These are phyloP conservation scores for Paecilomyces variotii DNA, from an alignment of 2,329 filamentous ascomycete genomes.

Conservation along the genomic window DNA sequence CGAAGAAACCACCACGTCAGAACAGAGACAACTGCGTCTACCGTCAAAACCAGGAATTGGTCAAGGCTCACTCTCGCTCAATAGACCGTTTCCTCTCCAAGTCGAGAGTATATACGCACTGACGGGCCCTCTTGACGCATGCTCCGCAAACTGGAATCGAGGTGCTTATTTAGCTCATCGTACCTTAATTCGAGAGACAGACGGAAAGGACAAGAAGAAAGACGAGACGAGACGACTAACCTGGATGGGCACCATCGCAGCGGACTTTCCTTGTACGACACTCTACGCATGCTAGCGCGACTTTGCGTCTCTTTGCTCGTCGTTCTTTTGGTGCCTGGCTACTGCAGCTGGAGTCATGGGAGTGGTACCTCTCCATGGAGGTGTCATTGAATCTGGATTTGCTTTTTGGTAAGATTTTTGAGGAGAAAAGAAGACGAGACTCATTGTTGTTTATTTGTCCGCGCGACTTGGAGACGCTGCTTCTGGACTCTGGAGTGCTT, in stretches of 20 bases:
- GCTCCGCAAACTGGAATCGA: slow-evolving; percentile 20
- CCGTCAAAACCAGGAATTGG: neutral
- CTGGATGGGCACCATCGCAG: slow-evolving; percentile 31
- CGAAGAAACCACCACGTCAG: neutral
- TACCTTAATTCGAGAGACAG: neutral
- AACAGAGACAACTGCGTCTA: neutral
- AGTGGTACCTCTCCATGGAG: neutral
- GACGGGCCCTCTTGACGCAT: slow-evolving; percentile 15
- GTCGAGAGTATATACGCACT: slow-evolving; percentile 21
- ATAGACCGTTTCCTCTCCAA: slow-evolving; percentile 19
- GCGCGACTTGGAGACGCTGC: no score
- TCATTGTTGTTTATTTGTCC: no score
- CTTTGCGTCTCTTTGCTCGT: slow-evolving; percentile 33
- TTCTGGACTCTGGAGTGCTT: neutral
- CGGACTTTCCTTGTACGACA: slow-evolving; percentile 37
- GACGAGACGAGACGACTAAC: slow-evolving; percentile 14
- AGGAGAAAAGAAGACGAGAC: neutral
- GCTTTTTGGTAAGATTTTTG: neutral
- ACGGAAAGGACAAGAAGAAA: slow-evolving; percentile 7
- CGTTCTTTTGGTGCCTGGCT: neutral
- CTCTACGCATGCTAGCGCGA: slow-evolving; percentile 37
- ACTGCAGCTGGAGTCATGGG: neutral
- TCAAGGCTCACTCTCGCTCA: slow-evolving; percentile 10
- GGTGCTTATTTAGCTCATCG: neutral
- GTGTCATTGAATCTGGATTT: neutral